Conservation (phyloP, 1,284 basidiomycete species). For the Ceratobasidium sp. region DNA sequence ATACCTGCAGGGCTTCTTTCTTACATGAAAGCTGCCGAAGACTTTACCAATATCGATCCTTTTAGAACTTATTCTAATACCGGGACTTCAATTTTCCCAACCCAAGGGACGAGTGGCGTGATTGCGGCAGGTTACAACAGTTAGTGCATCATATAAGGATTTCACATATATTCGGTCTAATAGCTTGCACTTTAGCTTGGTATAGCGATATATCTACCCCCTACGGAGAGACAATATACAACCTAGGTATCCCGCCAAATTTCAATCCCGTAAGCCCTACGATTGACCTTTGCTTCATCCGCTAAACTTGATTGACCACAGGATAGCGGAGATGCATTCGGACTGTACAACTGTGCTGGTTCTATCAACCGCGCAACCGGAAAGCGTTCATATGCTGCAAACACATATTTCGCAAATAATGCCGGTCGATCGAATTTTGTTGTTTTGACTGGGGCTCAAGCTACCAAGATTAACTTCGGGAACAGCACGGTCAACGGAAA, state of each 20-base stretch:
- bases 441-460: conserved; percentile 48
- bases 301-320: not conserved
- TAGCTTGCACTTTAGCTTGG: conserved; percentile 44
- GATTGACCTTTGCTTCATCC: not conserved
- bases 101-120: conserved; percentile 51
- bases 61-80: conserved; percentile 47
- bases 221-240: conserved; percentile 27
- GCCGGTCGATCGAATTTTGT: conserved; percentile 49
- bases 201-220: conserved; percentile 44
- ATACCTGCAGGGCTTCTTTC: conserved; percentile 48
- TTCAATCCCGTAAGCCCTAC: conserved; percentile 38
- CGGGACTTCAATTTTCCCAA: conserved; percentile 47
- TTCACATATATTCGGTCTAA: conserved; percentile 44
- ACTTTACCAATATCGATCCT: conserved; percentile 49
- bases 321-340: conserved; percentile 37
- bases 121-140: conserved; percentile 50
- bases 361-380: conserved; percentile 49
- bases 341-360: conserved; percentile 41
- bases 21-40: conserved; percentile 55
- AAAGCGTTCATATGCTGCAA: conserved; percentile 50
- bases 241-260: conserved; percentile 40
- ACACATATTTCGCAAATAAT: conserved; percentile 50
- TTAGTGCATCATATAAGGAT: conserved; percentile 46
- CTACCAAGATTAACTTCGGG: conserved; percentile 50
- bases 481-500: conserved; percentile 44